A percentile compares a stretch with the other conserved stretches of the same genome.
Conservation (phyloP, 352 stramenopile species). For the Phytophthora lateralis region DNA sequence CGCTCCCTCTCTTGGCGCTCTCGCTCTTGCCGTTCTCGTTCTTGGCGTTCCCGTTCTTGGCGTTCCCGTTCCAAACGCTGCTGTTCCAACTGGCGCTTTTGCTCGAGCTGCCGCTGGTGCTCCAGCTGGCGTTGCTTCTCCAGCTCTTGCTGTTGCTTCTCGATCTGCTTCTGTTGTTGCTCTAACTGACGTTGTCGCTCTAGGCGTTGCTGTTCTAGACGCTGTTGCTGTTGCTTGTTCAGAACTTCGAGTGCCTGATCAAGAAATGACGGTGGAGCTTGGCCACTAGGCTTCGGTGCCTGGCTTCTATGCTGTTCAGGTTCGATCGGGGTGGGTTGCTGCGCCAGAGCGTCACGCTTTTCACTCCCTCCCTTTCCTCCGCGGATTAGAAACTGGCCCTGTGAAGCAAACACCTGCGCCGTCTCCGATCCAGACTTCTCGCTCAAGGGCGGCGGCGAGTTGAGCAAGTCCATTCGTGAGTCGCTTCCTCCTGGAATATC, state of each 20-base stretch:
- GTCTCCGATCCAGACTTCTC: conserved; percentile 13
- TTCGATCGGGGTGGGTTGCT: neutral
- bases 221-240: conserved; percentile 48
- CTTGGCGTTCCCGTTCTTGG: conserved; percentile 21
- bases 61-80: conserved; percentile 14
- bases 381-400: conserved; percentile 22
- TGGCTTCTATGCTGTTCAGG: conserved; percentile 8
- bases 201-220: conserved; percentile 30
- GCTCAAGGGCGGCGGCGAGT: conserved; percentile 17
- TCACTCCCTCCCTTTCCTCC: conserved; percentile 11
- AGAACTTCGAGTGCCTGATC: conserved; percentile 53
- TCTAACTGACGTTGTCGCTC: conserved; percentile 30
- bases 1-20: conserved; percentile 27
- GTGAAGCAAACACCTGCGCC: conserved; percentile 7
- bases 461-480: conserved; percentile 24
- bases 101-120: conserved; percentile 33
- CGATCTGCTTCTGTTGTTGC: conserved; percentile 29
- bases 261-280: conserved; percentile 42
- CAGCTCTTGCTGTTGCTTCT: conserved; percentile 31
- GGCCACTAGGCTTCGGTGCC: conserved; percentile 1
- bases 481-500: conserved; percentile 28
- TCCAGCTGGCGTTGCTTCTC: conserved; percentile 31
- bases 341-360: conserved; percentile 6
- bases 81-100: conserved; percentile 39
- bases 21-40: conserved; percentile 7